Base-by-base conservation (phyloP, 1,139 yeast genomes). In the Zygosaccharomyces sapae region DNA sequence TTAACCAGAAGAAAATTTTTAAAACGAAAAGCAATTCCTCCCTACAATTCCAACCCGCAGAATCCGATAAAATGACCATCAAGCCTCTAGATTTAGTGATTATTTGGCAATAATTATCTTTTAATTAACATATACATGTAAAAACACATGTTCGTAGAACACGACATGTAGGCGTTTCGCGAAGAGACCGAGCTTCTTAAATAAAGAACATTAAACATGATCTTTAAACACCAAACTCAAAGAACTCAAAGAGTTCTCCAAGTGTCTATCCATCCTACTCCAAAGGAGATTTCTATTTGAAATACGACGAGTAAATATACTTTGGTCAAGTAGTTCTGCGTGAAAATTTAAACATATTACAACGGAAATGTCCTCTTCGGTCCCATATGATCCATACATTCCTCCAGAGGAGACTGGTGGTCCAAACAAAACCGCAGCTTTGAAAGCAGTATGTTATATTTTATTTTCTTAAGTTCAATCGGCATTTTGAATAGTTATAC, bases 341-440 rank as follows among this genome's bases (percentile, higher is more conserved):
- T 6, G 8, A 9, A 9, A 27, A 8, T 12, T 12, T 8, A 9
- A 37, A 4, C 9, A 37, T 24, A 24, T 16, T 16, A 33, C 37
- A 16, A 36, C 16, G 37, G 35, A 36, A 5, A 84, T 84, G 92
- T 81, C 90, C 22, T 81, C 90, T 9, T 80, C 90, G 44, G 87
- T 82, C 45, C 96, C 96, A 51, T 88, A 88, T 69, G 96, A 88
- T 67, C 96, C 96, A 63, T 87, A 86, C 62, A 83, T 85, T 56
- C 94, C 95, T 41, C 77, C 78, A 56, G 75, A 66, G 52, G 80
- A 77, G 61, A 70, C 77, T 48, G 52, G 63, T 41, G 63, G 74
- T 62, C 73, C 79, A 45, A 76, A 76, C 61, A 80, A 85, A 67
- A 83, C 95, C 30, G 94, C 95, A 35, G 89, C 89, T 55, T 80